Percentiles rank a stretch among this genome's conserved stretches.
Evolutionary conservation across 2,329 filamentous ascomycete species (phyloP).

Genomic region (Fusarium oligoseptatum): DNA sequence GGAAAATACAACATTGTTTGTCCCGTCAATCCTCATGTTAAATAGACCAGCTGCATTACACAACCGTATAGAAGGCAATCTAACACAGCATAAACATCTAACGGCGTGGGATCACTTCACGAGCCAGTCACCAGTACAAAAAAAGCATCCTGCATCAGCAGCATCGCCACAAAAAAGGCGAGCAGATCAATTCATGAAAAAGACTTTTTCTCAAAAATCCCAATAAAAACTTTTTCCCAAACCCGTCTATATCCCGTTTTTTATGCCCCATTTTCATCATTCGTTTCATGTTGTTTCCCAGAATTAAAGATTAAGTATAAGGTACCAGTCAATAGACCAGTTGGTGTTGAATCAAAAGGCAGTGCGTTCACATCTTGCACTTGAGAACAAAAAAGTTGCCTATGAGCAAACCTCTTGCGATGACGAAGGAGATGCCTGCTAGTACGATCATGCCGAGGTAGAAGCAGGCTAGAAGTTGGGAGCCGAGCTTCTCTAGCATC

Average conservation of each 20-base stretch:
- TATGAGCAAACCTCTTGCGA: constrained; percentile 29
- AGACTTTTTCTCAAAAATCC: not conserved
- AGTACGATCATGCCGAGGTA: constrained; percentile 57
- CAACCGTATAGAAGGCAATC: no score
- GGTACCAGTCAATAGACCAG: not conserved
- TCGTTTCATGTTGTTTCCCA: not conserved
- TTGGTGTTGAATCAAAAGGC: not conserved
- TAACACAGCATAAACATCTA: no score
- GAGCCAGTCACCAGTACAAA: no score
- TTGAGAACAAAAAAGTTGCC: constrained; percentile 12
- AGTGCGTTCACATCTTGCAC: constrained; percentile 11
- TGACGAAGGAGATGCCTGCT: constrained; percentile 46
- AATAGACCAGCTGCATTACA: no score
- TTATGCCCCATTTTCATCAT: not conserved
- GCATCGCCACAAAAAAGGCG: not conserved
- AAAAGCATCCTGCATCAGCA: not conserved
- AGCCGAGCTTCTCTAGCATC: constrained; percentile 58
- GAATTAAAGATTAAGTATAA: not conserved
- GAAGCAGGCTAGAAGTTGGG: constrained; percentile 58
- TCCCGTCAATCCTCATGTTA: no score
- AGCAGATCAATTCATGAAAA: not conserved
- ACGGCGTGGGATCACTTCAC: no score
- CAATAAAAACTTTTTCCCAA: not conserved
- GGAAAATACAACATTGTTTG: no score
- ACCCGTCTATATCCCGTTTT: not conserved